Evolutionary conservation across 805 yeast species (phyloP).

Genomic region (Sungouiella blattae): DNA sequence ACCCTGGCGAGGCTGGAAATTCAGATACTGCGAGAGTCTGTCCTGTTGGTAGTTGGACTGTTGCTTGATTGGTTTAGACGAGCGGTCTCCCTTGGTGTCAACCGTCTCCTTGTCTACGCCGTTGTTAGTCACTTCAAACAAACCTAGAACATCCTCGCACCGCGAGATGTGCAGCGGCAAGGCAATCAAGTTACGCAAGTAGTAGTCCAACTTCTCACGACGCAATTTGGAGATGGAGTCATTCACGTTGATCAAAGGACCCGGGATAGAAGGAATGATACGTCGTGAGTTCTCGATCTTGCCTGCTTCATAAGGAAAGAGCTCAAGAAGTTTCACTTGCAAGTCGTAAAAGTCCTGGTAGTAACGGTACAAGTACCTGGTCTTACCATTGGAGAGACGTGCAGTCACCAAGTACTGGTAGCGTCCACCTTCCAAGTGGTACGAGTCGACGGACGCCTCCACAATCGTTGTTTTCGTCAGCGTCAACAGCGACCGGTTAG

Average conservation of each 20-base stretch:
- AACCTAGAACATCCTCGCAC: conserved; percentile 60
- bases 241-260: conserved; percentile 88
- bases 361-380: conserved; percentile 74
- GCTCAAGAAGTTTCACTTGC: conserved; percentile 76
- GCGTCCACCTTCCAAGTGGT: conserved; percentile 76
- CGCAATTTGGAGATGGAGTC: conserved; percentile 60
- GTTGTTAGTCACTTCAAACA: conserved; percentile 62
- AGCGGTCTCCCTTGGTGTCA: conserved; percentile 14
- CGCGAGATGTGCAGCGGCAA: conserved; percentile 77
- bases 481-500: conserved; percentile 31
- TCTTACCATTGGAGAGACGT: conserved; percentile 61
- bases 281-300: conserved; percentile 72
- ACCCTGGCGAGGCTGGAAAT: conserved; percentile 21
- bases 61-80: conserved; percentile 36
- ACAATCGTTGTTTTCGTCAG: conserved; percentile 37
- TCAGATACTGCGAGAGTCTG: conserved; percentile 49
- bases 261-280: conserved; percentile 90
- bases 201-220: conserved; percentile 51
- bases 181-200: conserved; percentile 54
- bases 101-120: conserved; percentile 56
- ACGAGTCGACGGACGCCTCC: conserved; percentile 76
- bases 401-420: conserved; percentile 83
- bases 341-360: conserved; percentile 96
- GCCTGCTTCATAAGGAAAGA: conserved; percentile 92
- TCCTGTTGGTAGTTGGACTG: conserved; percentile 48